Base-by-base conservation (phyloP, 2,329 filamentous ascomycete species). In the Scedosporium apiospermum region DNA sequence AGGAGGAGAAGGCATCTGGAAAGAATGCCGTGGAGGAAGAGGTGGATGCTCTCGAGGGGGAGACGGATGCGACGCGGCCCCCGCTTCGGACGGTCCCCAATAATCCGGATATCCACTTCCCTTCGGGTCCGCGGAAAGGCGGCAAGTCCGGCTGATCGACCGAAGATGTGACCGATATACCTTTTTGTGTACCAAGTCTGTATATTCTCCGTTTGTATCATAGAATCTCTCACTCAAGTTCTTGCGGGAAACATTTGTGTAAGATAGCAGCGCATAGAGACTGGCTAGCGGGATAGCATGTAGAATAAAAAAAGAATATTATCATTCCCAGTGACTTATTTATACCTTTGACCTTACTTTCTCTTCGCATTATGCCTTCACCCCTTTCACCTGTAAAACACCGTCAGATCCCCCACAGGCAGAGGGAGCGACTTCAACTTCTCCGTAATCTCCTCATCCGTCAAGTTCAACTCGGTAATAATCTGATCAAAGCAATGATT, bases 401-500 rank as follows among this genome's bases (percentile, higher is more conserved):
- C 76, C 0, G 78, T 79, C 65, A 85, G 65, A 64, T 85, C 84
- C 4, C 79, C 80, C 64, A 76, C 76, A 6, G 80, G 78, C 26
- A 79, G 74, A 2, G 78, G 79, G 38, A 87, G 76, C 42, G 76
- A 80, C 72, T 85, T 86, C 58, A 95, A 74, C 71, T 82, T 85
- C 44, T 85, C 84, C 75, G 91, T 80, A 16, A 93, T 86, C 69
- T 89, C 86, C 64, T 79, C 80, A 70, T 93, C 88, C 6, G 83
- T 84, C 71, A 91, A 71, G 65, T 88, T 86, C 72, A 87, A 80
- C 76, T 92, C 89, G 1, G 87, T 89, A 70, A 90, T 90, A 66
- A 93, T 91, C 78, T 93, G 87, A 75, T 95, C 91, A 73, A 93
- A 89, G 68, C 83, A 85, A 71, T 91, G 88, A 66, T 82, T 82